A percentile compares a stretch with the other conserved stretches of the same genome.
These are phyloP conservation scores for Xerocomellus amylosporus DNA, from an alignment of 768 basidiomycete genomes.

Conservation along the genomic window DNA sequence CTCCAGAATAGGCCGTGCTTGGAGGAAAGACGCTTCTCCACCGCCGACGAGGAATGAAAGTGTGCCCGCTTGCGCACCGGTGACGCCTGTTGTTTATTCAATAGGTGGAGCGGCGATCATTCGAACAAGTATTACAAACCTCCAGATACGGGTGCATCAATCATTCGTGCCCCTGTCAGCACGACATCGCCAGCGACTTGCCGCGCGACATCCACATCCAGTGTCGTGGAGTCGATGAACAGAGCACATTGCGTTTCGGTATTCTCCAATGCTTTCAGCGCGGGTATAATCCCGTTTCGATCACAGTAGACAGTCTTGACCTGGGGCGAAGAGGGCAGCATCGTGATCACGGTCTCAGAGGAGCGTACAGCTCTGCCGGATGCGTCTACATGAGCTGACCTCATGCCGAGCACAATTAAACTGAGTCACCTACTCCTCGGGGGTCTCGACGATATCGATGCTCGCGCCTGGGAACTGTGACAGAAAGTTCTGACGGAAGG, in stretches of 20 bases:
- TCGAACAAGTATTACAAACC: constrained; percentile 50
- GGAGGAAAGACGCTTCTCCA: constrained; percentile 51
- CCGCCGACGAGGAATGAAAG: constrained; percentile 93
- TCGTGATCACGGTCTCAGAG: constrained; percentile 74
- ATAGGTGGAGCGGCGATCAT: background rate
- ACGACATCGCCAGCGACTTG: constrained; percentile 56
- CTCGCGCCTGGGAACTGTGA: constrained; percentile 56
- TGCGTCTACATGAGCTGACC: constrained; percentile 11
- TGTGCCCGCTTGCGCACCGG: constrained; percentile 84
- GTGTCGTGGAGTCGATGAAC: constrained; percentile 88
- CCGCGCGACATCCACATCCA: constrained; percentile 75
- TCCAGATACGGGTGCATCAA: constrained; percentile 94
- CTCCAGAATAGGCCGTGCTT: constrained; percentile 57
- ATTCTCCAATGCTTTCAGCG: constrained; percentile 48
- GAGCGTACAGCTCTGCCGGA: constrained; percentile 55
- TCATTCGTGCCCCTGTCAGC: constrained; percentile 62
- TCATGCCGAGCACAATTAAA: background rate
- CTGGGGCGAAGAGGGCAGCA: constrained; percentile 91
- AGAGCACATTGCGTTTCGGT: constrained; percentile 47
- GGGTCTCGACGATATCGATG: constrained; percentile 57
- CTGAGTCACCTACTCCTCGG: constrained; percentile 61
- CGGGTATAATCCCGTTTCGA: constrained; percentile 60
- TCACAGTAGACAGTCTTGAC: constrained; percentile 72
- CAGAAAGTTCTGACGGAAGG: constrained; percentile 57
- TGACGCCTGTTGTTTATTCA: constrained; percentile 52